A percentile compares a stretch with the other conserved stretches of the same genome.
phyloP scores from a whole-genome alignment of 495 filamentous ascomycete genomes.

The Rhypophila decipiens region DNA sequence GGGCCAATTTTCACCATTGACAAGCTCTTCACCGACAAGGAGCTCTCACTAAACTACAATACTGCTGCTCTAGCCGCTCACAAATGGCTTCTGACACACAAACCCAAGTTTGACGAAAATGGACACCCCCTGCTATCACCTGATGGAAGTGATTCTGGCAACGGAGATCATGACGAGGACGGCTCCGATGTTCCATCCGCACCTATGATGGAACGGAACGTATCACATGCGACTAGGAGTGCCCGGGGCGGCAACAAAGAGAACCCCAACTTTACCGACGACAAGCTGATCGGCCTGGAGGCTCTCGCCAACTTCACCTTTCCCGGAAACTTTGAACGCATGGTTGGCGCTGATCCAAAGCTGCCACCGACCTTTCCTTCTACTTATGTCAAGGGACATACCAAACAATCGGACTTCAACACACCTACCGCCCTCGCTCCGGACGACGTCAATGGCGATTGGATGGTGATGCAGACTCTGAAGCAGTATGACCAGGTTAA shows the following conservation, averaged over 20 bases:
- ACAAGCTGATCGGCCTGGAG: constrained; percentile 50
- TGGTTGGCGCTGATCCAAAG: constrained; percentile 43
- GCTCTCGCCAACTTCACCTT: constrained; percentile 58
- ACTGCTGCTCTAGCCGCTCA: constrained; percentile 60
- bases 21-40: constrained; percentile 90
- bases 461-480: constrained; percentile 48
- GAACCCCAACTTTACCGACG: constrained; percentile 47
- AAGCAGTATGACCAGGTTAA: constrained; percentile 36
- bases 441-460: constrained; percentile 55
- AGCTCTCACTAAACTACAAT: constrained; percentile 71
- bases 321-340: constrained; percentile 47
- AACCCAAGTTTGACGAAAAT: constrained; percentile 38
- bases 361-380: constrained; percentile 56
- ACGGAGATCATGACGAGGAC: constrained; percentile 39
- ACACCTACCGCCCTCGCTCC: constrained; percentile 46
- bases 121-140: constrained; percentile 38
- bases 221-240: constrained; percentile 68
- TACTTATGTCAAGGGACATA: constrained; percentile 44
- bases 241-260: constrained; percentile 51
- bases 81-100: constrained; percentile 48
- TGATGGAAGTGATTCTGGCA: constrained; percentile 47
- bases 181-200: constrained; percentile 48
- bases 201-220: constrained; percentile 63
- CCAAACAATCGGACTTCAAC: constrained; percentile 33
- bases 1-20: constrained; percentile 69